Evolutionary conservation across 768 basidiomycete species (phyloP).

Genomic region (Mycena capillaripes): DNA sequence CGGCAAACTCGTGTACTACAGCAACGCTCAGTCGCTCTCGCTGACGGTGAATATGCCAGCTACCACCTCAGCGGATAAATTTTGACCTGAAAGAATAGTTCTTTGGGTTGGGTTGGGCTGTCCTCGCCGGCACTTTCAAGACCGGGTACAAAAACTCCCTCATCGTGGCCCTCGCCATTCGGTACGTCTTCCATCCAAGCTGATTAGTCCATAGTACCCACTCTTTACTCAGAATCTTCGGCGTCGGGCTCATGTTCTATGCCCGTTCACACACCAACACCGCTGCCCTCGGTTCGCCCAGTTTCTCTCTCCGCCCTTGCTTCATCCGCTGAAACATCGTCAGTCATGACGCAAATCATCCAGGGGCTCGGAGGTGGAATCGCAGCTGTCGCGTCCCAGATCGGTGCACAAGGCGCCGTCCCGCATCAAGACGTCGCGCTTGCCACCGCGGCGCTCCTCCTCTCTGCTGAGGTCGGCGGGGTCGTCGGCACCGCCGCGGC

Average conservation of each 20-base stretch:
- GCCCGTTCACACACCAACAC: conserved; percentile 55
- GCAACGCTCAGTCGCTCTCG: conserved; percentile 35
- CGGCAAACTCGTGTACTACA: conserved; percentile 35
- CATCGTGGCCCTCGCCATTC: conserved; percentile 59
- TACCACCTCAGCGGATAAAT: neutral
- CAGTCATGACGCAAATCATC: conserved; percentile 66
- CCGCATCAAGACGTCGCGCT: conserved; percentile 64
- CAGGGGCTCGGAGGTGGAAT: conserved; percentile 73
- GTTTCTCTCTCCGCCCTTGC: neutral
- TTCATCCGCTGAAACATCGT: neutral
- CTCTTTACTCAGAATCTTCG: conserved; percentile 38
- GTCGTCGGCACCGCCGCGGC: conserved; percentile 62
- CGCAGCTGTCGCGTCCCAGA: conserved; percentile 58
- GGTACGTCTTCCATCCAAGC: conserved; percentile 40
- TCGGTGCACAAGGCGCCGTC: conserved; percentile 64
- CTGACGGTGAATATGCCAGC: conserved; percentile 16
- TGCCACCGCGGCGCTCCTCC: conserved; percentile 62
- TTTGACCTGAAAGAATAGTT: conserved; percentile 47
- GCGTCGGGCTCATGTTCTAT: conserved; percentile 65
- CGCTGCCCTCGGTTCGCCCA: conserved; percentile 46
- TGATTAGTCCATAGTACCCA: neutral
- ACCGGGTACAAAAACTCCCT: conserved; percentile 49
- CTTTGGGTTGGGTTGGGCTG: conserved; percentile 65
- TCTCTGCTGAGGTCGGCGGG: conserved; percentile 64
- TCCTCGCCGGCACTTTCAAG: conserved; percentile 55